Percentiles rank a stretch among this genome's conserved stretches.
phyloP scores from a whole-genome alignment of 257 asterid species.

The Linderniella brevidens region DNA sequence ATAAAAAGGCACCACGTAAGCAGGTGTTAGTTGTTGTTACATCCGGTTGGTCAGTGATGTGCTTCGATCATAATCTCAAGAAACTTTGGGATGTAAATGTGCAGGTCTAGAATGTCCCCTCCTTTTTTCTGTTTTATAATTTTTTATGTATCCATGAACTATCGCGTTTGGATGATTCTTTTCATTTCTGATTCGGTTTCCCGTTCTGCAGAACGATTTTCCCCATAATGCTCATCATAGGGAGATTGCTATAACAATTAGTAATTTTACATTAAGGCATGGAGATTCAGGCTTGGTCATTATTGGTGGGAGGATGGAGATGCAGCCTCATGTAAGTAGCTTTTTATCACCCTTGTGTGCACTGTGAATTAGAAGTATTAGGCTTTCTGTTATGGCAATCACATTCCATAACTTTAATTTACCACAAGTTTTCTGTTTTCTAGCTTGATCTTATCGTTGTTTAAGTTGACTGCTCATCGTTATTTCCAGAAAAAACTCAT shows the following conservation, averaged over 20 bases:
- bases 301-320: conserved; percentile 98
- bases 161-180: not conserved
- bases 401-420: too few species aligned
- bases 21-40: conserved; percentile 94
- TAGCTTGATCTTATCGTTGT: too few species aligned
- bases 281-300: conserved; percentile 89
- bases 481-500: too few species aligned
- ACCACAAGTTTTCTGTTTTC: too few species aligned
- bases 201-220: conserved; percentile 58
- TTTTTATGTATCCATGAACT: not conserved
- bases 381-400: conserved; percentile 9
- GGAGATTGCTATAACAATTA: conserved; percentile 75
- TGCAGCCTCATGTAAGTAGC: conserved; percentile 78
- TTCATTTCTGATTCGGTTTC: conserved; percentile 10
- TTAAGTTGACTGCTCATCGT: too few species aligned
- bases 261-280: conserved; percentile 82
- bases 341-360: conserved; percentile 9
- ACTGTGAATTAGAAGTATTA: conserved; percentile 6
- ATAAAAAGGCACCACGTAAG: conserved; percentile 52
- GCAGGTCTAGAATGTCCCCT: conserved; percentile 39
- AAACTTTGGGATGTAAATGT: conserved; percentile 91
- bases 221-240: conserved; percentile 96
- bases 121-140: conserved; percentile 9
- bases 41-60: conserved; percentile 94
- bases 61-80: conserved; percentile 92